Conservation (phyloP, 78 protist genomes). For the Monosiga brevicollis region DNA sequence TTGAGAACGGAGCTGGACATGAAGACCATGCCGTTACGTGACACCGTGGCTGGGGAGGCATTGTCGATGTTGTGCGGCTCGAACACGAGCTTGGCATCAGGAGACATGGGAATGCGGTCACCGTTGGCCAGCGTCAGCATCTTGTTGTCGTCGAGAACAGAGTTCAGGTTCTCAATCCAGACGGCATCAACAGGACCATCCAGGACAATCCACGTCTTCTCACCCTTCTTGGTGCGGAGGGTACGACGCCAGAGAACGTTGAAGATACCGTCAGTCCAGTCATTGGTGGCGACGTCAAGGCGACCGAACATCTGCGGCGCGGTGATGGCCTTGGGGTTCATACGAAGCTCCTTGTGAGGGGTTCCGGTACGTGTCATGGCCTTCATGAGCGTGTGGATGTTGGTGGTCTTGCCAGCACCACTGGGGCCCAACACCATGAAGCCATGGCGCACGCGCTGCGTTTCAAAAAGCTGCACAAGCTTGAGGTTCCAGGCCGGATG, state of each 20-base stretch:
- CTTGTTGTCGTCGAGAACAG: slow-evolving; percentile 95
- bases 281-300: slow-evolving; percentile 89
- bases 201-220: slow-evolving; percentile 88
- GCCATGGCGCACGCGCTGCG: slow-evolving; percentile 79
- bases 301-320: slow-evolving; percentile 86
- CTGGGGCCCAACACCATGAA: slow-evolving; percentile 64
- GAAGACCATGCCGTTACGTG: slow-evolving; percentile 80
- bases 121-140: slow-evolving; percentile 97
- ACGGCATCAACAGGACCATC: slow-evolving; percentile 98
- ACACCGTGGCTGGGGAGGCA: slow-evolving; percentile 93
- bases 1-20: slow-evolving; percentile 35
- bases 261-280: slow-evolving; percentile 97
- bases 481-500: slow-evolving; percentile 71
- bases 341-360: slow-evolving; percentile 40
- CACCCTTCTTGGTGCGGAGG: slow-evolving; percentile 45
- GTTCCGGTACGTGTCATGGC: slow-evolving; percentile 24
- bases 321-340: slow-evolving; percentile 94
- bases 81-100: slow-evolving; percentile 50
- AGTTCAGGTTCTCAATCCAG: slow-evolving; percentile 97
- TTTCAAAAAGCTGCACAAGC: slow-evolving; percentile 77
- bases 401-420: slow-evolving; percentile 45
- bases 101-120: slow-evolving; percentile 88
- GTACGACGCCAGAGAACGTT: slow-evolving; percentile 64
- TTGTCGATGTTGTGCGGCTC: slow-evolving; percentile 71
- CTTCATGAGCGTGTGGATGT: slow-evolving; percentile 19